Evolutionary conservation across 495 filamentous ascomycete species (phyloP).

Genomic region (Lichenothelia convexa): DNA sequence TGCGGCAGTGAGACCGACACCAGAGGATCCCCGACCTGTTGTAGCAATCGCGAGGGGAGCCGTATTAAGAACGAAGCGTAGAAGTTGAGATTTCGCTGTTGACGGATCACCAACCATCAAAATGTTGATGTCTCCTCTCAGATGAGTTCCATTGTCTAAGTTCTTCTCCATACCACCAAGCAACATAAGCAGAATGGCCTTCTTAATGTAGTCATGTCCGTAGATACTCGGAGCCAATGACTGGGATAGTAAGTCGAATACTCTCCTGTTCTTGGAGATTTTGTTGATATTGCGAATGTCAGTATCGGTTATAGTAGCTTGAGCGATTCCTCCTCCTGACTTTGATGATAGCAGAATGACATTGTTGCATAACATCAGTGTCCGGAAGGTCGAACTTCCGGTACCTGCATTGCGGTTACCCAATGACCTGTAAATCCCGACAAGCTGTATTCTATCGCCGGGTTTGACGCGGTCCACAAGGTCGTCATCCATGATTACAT

Average conservation of each 20-base stretch:
- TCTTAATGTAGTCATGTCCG: slow-evolving; percentile 96
- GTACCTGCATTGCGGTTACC: slow-evolving; percentile 83
- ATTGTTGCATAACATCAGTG: slow-evolving; percentile 84
- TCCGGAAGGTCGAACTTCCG: slow-evolving; percentile 82
- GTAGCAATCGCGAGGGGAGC: slow-evolving; percentile 94
- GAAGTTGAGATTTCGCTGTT: slow-evolving; percentile 92
- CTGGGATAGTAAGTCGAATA: slow-evolving; percentile 86
- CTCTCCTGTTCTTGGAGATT: slow-evolving; percentile 81
- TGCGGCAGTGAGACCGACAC: slow-evolving; percentile 93
- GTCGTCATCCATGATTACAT: slow-evolving; percentile 94
- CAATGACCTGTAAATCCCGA: slow-evolving; percentile 81
- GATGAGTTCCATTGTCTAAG: slow-evolving; percentile 90
- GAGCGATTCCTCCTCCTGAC: slow-evolving; percentile 81
- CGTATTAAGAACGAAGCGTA: slow-evolving; percentile 95
- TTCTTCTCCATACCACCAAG: slow-evolving; percentile 99
- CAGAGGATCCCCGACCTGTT: slow-evolving; percentile 90
- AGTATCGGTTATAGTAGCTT: slow-evolving; percentile 85
- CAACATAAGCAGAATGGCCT: slow-evolving; percentile 90
- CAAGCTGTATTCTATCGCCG: slow-evolving; percentile 87
- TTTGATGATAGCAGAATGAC: slow-evolving; percentile 90
- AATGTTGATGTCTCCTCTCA: slow-evolving; percentile 98
- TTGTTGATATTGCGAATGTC: slow-evolving; percentile 99
- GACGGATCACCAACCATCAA: slow-evolving; percentile 99
- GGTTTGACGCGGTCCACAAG: slow-evolving; percentile 90
- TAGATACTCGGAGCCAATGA: slow-evolving; percentile 96